Evolutionary conservation across 805 yeast species (phyloP).

Genomic region (Wickerhamomyces subpelliculosus): DNA sequence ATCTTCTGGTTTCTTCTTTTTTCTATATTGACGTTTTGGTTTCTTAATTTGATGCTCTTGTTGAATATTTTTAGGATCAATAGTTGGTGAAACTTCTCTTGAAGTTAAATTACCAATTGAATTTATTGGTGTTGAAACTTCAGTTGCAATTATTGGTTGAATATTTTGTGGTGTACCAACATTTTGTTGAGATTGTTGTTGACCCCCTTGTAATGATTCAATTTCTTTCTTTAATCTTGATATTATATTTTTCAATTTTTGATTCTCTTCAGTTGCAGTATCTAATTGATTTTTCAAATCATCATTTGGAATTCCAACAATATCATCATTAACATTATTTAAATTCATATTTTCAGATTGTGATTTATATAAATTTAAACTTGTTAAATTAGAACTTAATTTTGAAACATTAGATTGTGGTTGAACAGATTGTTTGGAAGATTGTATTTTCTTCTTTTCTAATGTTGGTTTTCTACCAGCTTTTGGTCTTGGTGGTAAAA

Average conservation of each 20-base stretch:
- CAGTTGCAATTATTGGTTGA: neutral
- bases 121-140: conserved; percentile 7
- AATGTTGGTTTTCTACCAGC: conserved; percentile 51
- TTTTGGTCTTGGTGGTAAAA: conserved; percentile 76
- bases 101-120: neutral
- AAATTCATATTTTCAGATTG: neutral
- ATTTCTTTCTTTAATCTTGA: conserved; percentile 34
- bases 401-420: neutral
- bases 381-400: neutral
- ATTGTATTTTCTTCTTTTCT: conserved; percentile 8
- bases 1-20: conserved; percentile 16
- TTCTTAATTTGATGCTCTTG: conserved; percentile 1
- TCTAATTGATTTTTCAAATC: conserved; percentile 29
- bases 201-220: conserved; percentile 14
- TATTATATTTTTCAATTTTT: conserved; percentile 34
- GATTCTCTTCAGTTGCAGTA: conserved; percentile 36
- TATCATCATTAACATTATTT: neutral
- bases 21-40: conserved; percentile 16
- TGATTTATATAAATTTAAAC: neutral
- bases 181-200: neutral
- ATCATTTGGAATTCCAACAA: conserved; percentile 2
- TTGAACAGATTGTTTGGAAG: conserved; percentile 1
- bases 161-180: neutral
- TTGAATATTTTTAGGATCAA: conserved; percentile 17
- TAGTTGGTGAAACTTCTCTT: conserved; percentile 16